phyloP scores from a whole-genome alignment of 148 eudicot species.

The Persicaria tinctoria region DNA sequence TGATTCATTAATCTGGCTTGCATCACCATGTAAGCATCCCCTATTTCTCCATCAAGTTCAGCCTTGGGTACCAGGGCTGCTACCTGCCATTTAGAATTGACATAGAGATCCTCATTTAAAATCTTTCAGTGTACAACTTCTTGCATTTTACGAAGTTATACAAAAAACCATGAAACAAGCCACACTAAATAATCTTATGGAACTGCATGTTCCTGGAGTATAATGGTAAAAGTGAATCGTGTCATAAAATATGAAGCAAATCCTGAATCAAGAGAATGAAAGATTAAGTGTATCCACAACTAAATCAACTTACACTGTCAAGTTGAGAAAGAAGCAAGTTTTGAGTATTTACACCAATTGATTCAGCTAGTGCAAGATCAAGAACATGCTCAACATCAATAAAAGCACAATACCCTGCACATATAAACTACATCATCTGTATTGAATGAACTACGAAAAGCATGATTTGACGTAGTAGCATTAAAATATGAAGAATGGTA shows the following conservation, averaged over 20 bases:
- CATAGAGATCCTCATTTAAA: not conserved
- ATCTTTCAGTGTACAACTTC: not conserved
- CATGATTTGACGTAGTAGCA: not conserved
- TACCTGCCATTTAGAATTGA: constrained; percentile 40
- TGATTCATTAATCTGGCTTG: constrained; percentile 99
- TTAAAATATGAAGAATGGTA: not conserved
- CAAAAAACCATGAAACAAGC: not conserved
- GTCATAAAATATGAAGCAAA: not conserved
- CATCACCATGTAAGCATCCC: constrained; percentile 99
- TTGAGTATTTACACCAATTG: constrained; percentile 81
- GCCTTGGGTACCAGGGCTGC: constrained; percentile 98
- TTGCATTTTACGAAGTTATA: not conserved
- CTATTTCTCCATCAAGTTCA: constrained; percentile 99
- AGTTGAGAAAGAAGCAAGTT: constrained; percentile 94
- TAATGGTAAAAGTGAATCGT: not conserved
- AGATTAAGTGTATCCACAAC: not conserved
- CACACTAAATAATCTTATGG: not conserved
- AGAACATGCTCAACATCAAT: constrained; percentile 98
- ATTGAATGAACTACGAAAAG: not conserved
- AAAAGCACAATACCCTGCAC: constrained; percentile 83
- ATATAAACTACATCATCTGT: not conserved
- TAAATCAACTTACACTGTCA: constrained; percentile 65
- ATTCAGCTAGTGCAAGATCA: constrained; percentile 75
- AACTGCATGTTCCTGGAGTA: not conserved
- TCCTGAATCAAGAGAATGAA: not conserved